Evolutionary conservation across 129 eudicot genomes (phyloP).

Genomic region (Pittosporum tobira): DNA sequence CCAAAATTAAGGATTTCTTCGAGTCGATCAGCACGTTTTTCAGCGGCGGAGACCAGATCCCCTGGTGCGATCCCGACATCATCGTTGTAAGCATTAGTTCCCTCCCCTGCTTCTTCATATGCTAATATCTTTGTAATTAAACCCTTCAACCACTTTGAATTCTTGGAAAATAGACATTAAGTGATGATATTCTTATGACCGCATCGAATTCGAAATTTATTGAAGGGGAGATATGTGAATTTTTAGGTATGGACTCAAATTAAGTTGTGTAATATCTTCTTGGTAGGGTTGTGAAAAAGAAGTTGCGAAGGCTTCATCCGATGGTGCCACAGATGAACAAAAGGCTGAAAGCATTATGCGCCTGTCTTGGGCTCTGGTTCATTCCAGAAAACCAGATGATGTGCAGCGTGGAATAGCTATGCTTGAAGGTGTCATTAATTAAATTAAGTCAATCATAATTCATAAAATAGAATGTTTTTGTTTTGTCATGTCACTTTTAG

Average conservation of each 20-base stretch:
- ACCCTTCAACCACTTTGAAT: not conserved
- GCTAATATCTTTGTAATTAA: not conserved
- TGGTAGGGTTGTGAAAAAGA: constrained; percentile 55
- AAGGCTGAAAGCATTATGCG: constrained; percentile 51
- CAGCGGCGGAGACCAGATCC: constrained; percentile 63
- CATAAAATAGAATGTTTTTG: not conserved
- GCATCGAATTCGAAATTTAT: not conserved
- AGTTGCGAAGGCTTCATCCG: constrained; percentile 48
- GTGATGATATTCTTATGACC: no score
- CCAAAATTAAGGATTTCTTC: constrained; percentile 33
- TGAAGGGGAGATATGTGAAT: not conserved
- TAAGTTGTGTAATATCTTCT: not conserved
- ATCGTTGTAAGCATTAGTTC: constrained; percentile 35
- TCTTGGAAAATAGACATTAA: no score
- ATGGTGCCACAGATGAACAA: constrained; percentile 37
- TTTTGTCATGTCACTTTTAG: not conserved
- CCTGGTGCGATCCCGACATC: constrained; percentile 57
- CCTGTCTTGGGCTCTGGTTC: constrained; percentile 67
- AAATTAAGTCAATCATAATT: not conserved
- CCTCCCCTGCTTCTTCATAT: not conserved
- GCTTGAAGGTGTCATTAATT: constrained; percentile 47
- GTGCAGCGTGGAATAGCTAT: constrained; percentile 70
- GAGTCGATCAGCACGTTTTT: constrained; percentile 49
- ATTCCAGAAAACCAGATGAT: constrained; percentile 54
- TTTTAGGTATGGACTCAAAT: not conserved